A percentile compares a stretch with the other conserved stretches of the same genome.
Evolutionary conservation across 805 yeast species (phyloP).

Genomic region (Starmerella scarabaei): DNA sequence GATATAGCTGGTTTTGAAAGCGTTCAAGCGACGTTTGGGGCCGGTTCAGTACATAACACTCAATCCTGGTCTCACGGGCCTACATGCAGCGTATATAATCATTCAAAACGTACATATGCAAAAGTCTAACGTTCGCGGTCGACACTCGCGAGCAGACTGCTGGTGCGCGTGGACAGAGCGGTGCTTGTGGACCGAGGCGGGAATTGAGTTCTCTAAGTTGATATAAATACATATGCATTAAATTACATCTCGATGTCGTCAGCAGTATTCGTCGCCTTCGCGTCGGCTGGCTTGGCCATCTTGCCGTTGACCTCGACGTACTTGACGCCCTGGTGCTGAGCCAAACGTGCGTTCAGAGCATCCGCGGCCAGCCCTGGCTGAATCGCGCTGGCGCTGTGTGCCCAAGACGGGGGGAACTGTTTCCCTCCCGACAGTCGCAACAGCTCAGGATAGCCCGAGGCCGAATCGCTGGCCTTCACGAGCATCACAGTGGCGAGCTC

Average conservation of each 20-base stretch:
- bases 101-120: not conserved
- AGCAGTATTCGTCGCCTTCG: slow-evolving; percentile 4
- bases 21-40: not conserved
- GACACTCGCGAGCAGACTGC: no score
- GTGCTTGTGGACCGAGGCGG: no score
- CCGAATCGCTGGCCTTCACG: slow-evolving; percentile 29
- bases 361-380: slow-evolving; percentile 32
- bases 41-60: slow-evolving; percentile 5
- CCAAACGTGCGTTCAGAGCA: slow-evolving; percentile 22
- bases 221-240: not conserved
- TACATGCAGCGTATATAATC: not conserved
- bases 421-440: slow-evolving; percentile 73
- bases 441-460: slow-evolving; percentile 39
- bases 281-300: no score
- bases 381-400: slow-evolving; percentile 64
- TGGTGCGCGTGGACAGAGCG: no score
- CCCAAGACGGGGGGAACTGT: slow-evolving; percentile 64
- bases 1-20: not conserved
- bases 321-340: slow-evolving; percentile 24
- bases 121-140: no score
- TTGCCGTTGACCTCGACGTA: slow-evolving; percentile 25
- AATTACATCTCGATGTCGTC: slow-evolving; percentile 7
- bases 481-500: slow-evolving; percentile 66
- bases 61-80: no score
- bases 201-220: no score